phyloP scores from a whole-genome alignment of 2,329 filamentous ascomycete species.

The Colletotrichum sp. region DNA sequence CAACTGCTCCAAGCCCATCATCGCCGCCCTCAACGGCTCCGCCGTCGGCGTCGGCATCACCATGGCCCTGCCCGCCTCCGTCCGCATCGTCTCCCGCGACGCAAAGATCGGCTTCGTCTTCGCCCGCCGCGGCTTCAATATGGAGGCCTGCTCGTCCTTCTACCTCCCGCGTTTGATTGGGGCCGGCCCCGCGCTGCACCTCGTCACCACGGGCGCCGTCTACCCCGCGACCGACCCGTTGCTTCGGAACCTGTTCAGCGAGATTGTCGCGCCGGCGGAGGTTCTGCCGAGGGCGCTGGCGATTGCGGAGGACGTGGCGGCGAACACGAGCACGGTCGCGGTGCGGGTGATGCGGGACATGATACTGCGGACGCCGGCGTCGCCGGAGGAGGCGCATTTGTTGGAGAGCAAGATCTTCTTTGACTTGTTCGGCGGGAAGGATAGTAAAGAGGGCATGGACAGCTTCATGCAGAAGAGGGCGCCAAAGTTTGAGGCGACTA shows the following conservation, averaged over 20 bases:
- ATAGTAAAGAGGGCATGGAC: conserved; percentile 69
- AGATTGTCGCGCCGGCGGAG: conserved; percentile 62
- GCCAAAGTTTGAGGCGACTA: conserved; percentile 63
- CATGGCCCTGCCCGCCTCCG: conserved; percentile 60
- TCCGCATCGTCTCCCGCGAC: conserved; percentile 55
- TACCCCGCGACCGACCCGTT: conserved; percentile 56
- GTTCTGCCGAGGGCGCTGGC: conserved; percentile 69
- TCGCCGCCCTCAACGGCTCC: conserved; percentile 62
- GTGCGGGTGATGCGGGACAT: conserved; percentile 73
- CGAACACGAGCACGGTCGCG: conserved; percentile 68
- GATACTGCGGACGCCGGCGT: conserved; percentile 64
- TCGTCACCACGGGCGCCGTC: conserved; percentile 69
- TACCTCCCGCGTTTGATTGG: conserved; percentile 76
- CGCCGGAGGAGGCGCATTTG: conserved; percentile 72
- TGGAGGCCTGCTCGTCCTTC: conserved; percentile 74
- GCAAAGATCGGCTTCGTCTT: conserved; percentile 80
- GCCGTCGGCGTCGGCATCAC: conserved; percentile 67
- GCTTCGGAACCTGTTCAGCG: conserved; percentile 67
- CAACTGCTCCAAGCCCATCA: conserved; percentile 61
- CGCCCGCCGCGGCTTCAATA: conserved; percentile 68
- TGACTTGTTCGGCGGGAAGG: conserved; percentile 60
- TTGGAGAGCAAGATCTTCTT: conserved; percentile 70
- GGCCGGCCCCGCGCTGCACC: conserved; percentile 63
- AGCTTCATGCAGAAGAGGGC: conserved; percentile 74
- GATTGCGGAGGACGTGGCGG: conserved; percentile 69